Conservation (phyloP, 805 yeast species). For the Saccharomycopsis sp. region DNA sequence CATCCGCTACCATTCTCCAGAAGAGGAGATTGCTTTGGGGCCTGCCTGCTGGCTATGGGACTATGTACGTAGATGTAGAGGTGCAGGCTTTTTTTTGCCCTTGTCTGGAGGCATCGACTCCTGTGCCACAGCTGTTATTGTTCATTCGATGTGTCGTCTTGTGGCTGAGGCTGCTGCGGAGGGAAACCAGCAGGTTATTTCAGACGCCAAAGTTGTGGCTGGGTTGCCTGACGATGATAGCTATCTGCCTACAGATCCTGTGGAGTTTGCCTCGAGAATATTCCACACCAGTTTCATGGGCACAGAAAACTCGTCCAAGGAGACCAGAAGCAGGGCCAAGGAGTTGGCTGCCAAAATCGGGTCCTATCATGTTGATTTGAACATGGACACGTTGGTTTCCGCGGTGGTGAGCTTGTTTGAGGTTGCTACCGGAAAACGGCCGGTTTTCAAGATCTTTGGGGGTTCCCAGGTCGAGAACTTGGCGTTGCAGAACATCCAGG, state of each 20-base stretch:
- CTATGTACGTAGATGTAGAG: constrained; percentile 81
- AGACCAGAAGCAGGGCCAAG: constrained; percentile 78
- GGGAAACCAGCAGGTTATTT: constrained; percentile 71
- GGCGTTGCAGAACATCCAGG: constrained; percentile 95
- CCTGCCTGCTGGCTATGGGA: constrained; percentile 99
- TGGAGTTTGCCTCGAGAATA: constrained; percentile 64
- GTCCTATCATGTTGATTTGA: constrained; percentile 83
- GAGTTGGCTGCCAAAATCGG: constrained; percentile 72
- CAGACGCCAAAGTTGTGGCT: constrained; percentile 66
- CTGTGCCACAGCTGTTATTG: constrained; percentile 94
- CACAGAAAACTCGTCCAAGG: constrained; percentile 82
- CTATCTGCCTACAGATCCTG: constrained; percentile 69
- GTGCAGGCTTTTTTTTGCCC: constrained; percentile 90
- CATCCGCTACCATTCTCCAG: constrained; percentile 69
- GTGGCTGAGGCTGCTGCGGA: constrained; percentile 62
- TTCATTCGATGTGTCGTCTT: constrained; percentile 86
- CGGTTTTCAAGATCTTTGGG: constrained; percentile 87
- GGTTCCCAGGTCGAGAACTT: constrained; percentile 88
- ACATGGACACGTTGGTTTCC: constrained; percentile 79
- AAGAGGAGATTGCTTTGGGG: constrained; percentile 94
- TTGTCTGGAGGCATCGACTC: constrained; percentile 97
- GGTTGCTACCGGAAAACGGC: constrained; percentile 83
- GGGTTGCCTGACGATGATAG: constrained; percentile 38
- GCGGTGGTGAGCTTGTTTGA: constrained; percentile 74
- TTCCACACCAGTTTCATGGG: constrained; percentile 97